Base-by-base conservation (phyloP, 768 basidiomycete species). In the Suillus fuscotomentosus region DNA sequence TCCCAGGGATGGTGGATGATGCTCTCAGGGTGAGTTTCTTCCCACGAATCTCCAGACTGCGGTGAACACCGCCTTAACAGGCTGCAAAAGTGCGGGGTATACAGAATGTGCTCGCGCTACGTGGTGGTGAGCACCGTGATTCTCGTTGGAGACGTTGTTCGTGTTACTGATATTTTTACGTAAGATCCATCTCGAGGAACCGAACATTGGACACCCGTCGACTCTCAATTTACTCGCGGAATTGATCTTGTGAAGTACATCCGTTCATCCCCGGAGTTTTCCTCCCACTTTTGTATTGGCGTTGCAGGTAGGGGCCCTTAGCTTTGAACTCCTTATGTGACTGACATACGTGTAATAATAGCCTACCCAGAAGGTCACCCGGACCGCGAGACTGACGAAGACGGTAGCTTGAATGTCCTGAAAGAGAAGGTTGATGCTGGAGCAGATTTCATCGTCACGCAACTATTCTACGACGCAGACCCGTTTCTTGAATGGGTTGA, bases 381-480 rank as follows among this genome's bases (percentile, higher is more conserved):
- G 2, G 93, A 91, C 68, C 82, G 80, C 47, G 73, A 78, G 10
- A 73, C 80, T 3, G 81, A 82, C 61, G 88, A 89, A 71, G 88
- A 90, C 60, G 75, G 78, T 48, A 85, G 91, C 70, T 77, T 99
- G 20, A 79, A 83, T 2, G 81, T 88, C 70, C 81, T 99, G 63
- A 93, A 91, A 74, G 83, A 83, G 51, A 99, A 99, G 75, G 88
- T 97, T 45, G 90, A 97, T 70, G 95, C 93, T 0, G 97, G 97
- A 17, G 97, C 97, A 2, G 92, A 98, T 71, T 99, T 94, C 73
- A 92, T 99, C 65, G 82, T 99, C 60, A 99, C 97, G 0, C 97
- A 99, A 70, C 81, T 99, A 7, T 99, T 99, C 77, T 99, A 99
- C 77, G 97, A 99, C 72, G 86, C 91, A n/a, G 88, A 95, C 57